Percentiles rank a stretch among this genome's conserved stretches.
Evolutionary conservation across 2,329 filamentous ascomycete species (phyloP).

Genomic region (Ceratocystis lukuohia): DNA sequence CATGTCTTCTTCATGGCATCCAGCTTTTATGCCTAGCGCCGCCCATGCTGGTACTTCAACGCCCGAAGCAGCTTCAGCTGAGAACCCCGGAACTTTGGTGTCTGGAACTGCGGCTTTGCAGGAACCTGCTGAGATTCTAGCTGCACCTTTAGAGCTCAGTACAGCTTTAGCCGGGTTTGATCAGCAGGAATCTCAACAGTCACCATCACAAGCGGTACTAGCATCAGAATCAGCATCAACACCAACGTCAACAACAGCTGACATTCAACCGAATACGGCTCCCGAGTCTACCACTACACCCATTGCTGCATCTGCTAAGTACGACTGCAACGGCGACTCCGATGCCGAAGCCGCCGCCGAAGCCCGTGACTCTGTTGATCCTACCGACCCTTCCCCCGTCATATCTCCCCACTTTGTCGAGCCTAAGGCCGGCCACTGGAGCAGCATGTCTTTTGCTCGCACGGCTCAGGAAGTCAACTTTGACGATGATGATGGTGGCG

Average conservation of each 20-base stretch:
- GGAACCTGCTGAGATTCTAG: background rate
- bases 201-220: too few relatives aligned
- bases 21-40: conserved; percentile 29
- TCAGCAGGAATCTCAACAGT: too few relatives aligned
- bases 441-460: conserved; percentile 49
- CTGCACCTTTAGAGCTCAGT: background rate
- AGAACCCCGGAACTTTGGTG: background rate
- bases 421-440: conserved; percentile 41
- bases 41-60: background rate
- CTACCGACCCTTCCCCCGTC: conserved; percentile 8
- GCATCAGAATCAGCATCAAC: background rate
- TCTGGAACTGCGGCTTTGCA: background rate
- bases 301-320: background rate
- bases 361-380: background rate
- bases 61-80: background rate
- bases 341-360: background rate
- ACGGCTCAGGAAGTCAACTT: conserved; percentile 50
- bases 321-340: background rate
- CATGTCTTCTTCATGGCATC: conserved; percentile 33
- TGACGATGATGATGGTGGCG: conserved; percentile 46
- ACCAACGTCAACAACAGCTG: background rate
- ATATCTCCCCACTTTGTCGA: conserved; percentile 19
- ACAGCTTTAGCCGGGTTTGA: too few relatives aligned
- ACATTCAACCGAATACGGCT: too few relatives aligned
- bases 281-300: background rate